Conservation (phyloP, 2,329 filamentous ascomycete genomes). For the Escovopsis weberi region DNA sequence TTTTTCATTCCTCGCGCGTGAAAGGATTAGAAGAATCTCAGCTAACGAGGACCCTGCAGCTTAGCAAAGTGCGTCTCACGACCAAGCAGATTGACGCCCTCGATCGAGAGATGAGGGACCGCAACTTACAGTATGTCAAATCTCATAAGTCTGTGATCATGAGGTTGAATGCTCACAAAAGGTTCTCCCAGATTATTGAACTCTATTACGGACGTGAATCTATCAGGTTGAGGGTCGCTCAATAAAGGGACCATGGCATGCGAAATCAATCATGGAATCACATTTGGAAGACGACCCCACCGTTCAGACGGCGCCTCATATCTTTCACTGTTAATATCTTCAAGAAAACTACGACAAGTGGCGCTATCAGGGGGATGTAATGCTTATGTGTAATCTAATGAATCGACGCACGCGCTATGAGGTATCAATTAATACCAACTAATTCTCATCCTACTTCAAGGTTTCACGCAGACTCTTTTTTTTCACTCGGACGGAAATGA, state of each 20-base stretch:
- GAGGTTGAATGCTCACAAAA: background rate
- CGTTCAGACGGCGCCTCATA: no score
- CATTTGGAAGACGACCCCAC: no score
- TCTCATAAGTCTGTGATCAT: constrained; percentile 3
- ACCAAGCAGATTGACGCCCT: constrained; percentile 37
- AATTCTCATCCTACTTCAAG: background rate
- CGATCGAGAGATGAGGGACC: constrained; percentile 41
- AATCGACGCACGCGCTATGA: background rate
- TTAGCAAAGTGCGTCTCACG: constrained; percentile 30
- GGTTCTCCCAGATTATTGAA: constrained; percentile 3
- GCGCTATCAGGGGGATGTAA: no score
- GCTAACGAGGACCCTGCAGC: constrained; percentile 17
- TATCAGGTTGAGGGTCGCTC: constrained; percentile 1
- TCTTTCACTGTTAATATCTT: no score
- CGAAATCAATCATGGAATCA: no score
- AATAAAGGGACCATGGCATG: background rate
- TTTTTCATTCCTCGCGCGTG: constrained; percentile 8
- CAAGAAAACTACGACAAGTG: background rate
- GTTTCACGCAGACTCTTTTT: no score
- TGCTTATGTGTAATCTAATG: no score
- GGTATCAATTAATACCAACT: background rate
- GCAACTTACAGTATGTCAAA: constrained; percentile 32
- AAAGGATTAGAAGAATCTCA: background rate
- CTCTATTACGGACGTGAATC: constrained; percentile 7
- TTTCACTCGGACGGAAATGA: no score